Percentiles rank a stretch among this genome's conserved stretches.
Evolutionary conservation across 1,139 yeast species (phyloP).

Genomic region (Saccharomyces hybrid): DNA sequence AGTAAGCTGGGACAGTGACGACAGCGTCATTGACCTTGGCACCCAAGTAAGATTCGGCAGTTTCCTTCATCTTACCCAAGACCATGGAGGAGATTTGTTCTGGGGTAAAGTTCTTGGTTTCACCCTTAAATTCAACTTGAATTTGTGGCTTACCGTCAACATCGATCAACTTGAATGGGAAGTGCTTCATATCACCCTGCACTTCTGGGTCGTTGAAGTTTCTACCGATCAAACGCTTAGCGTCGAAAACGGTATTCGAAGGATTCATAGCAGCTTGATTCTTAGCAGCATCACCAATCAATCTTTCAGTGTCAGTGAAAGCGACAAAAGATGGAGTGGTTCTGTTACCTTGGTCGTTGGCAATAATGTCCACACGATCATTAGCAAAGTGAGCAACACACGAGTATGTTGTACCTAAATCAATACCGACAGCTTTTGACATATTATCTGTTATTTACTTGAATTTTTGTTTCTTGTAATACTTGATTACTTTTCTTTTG

Average conservation of each 20-base stretch:
- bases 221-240: constrained; percentile 61
- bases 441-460: constrained; percentile 27
- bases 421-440: constrained; percentile 73
- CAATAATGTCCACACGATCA: constrained; percentile 62
- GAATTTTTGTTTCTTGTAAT: background rate
- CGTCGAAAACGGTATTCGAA: constrained; percentile 55
- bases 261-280: constrained; percentile 66
- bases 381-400: constrained; percentile 70
- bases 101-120: constrained; percentile 53
- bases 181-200: constrained; percentile 48
- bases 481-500: background rate
- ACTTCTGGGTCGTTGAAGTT: constrained; percentile 51
- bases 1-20: constrained; percentile 87
- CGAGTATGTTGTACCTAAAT: constrained; percentile 75
- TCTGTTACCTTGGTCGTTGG: constrained; percentile 63
- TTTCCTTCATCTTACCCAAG: constrained; percentile 54
- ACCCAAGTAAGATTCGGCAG: constrained; percentile 59
- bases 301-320: constrained; percentile 56
- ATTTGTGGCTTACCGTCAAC: constrained; percentile 52
- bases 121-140: constrained; percentile 57
- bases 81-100: constrained; percentile 62
- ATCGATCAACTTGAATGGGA: constrained; percentile 53
- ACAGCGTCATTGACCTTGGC: constrained; percentile 59
- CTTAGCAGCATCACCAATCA: constrained; percentile 64
- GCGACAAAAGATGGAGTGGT: constrained; percentile 63